These are phyloP conservation scores for Neonectria hederae DNA, from an alignment of 2,329 filamentous ascomycete genomes.

Conservation along the genomic window DNA sequence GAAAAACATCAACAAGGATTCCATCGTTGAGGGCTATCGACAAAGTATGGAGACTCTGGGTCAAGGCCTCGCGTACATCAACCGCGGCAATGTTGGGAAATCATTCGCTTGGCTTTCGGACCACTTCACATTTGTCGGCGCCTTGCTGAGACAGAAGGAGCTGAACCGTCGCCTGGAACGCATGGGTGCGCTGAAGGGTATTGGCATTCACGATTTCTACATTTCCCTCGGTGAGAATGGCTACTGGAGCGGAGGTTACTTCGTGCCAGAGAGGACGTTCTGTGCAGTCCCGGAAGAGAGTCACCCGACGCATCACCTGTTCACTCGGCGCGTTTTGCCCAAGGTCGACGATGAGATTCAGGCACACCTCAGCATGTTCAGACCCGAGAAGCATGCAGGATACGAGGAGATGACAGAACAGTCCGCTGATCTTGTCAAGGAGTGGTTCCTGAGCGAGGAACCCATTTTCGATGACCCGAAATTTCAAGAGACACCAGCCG, in stretches of 20 bases:
- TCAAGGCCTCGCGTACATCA: slow-evolving; percentile 66
- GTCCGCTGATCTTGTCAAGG: slow-evolving; percentile 64
- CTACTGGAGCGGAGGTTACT: slow-evolving; percentile 67
- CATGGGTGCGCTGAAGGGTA: slow-evolving; percentile 66
- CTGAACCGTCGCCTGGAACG: slow-evolving; percentile 73
- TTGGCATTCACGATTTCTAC: slow-evolving; percentile 81
- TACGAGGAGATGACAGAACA: slow-evolving; percentile 71
- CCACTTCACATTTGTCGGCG: slow-evolving; percentile 87
- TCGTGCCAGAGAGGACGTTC: slow-evolving; percentile 77
- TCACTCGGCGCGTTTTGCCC: slow-evolving; percentile 68
- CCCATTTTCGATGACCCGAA: slow-evolving; percentile 57
- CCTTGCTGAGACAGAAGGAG: slow-evolving; percentile 78
- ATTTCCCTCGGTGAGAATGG: slow-evolving; percentile 78
- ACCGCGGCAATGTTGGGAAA: slow-evolving; percentile 67
- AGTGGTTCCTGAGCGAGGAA: slow-evolving; percentile 64
- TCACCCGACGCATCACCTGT: slow-evolving; percentile 52
- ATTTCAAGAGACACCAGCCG: slow-evolving; percentile 52
- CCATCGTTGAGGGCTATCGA: slow-evolving; percentile 59
- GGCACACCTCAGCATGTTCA: slow-evolving; percentile 76
- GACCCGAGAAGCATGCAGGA: slow-evolving; percentile 66
- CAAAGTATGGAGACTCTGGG: slow-evolving; percentile 59
- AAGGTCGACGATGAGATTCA: slow-evolving; percentile 74
- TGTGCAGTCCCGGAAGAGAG: slow-evolving; percentile 72
- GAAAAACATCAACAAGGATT: slow-evolving; percentile 58
- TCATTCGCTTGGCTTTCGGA: slow-evolving; percentile 82